Conservation (phyloP, 1,139 yeast genomes). For the Williopsis jadinii region DNA sequence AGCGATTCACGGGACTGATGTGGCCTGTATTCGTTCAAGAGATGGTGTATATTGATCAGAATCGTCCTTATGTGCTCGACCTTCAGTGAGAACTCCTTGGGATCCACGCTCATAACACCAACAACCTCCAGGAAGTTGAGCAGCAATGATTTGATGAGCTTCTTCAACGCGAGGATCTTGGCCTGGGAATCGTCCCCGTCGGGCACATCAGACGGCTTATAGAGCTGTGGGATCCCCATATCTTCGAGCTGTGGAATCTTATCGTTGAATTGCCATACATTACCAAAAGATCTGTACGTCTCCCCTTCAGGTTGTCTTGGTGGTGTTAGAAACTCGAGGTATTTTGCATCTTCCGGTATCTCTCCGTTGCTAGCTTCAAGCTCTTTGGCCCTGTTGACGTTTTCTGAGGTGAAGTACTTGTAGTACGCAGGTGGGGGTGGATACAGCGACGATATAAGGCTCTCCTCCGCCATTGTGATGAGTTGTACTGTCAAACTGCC, state of each 20-base stretch:
- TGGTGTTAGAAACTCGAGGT: slow-evolving; percentile 50
- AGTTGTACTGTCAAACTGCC: no score
- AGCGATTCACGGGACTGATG: slow-evolving; percentile 84
- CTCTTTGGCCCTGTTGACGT: slow-evolving; percentile 30
- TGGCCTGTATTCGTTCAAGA: slow-evolving; percentile 79
- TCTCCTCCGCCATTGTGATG: slow-evolving; percentile 21
- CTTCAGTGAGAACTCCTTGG: slow-evolving; percentile 56
- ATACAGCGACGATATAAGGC: slow-evolving; percentile 51
- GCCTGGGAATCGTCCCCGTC: slow-evolving; percentile 31
- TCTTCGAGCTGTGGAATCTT: slow-evolving; percentile 59
- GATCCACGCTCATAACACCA: slow-evolving; percentile 65
- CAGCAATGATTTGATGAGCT: slow-evolving; percentile 59
- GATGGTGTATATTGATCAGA: slow-evolving; percentile 78
- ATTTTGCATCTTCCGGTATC: slow-evolving; percentile 21
- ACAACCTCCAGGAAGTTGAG: slow-evolving; percentile 68
- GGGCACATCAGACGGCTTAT: slow-evolving; percentile 28
- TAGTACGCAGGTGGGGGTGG: slow-evolving; percentile 85
- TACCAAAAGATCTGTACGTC: slow-evolving; percentile 74
- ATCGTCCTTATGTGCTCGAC: slow-evolving; percentile 67
- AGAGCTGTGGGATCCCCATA: slow-evolving; percentile 64
- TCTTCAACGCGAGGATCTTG: slow-evolving; percentile 61
- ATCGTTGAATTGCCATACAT: slow-evolving; percentile 72
- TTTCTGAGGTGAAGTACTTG: slow-evolving; percentile 60
- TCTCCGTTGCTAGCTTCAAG: slow-evolving; percentile 9
- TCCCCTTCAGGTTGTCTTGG: slow-evolving; percentile 56